phyloP scores from a whole-genome alignment of 768 basidiomycete species.

The Psilocybe tampanensis region DNA sequence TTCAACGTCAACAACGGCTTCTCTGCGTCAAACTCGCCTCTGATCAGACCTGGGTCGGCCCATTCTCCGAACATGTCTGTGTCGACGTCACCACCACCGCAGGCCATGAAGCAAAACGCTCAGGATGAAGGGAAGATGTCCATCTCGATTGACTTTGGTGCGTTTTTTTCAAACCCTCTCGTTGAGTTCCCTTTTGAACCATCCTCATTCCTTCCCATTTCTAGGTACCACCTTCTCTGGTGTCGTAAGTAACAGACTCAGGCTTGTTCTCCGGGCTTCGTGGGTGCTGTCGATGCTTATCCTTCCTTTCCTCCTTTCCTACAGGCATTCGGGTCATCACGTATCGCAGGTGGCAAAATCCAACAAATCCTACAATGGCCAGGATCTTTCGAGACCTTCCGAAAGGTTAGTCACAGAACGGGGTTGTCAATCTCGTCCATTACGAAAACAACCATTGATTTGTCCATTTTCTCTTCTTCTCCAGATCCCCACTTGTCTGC shows the following conservation, averaged over 20 bases:
- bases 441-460: constrained; percentile 1
- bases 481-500: constrained; percentile 79
- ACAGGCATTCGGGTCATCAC: constrained; percentile 85
- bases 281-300: background rate
- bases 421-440: background rate
- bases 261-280: background rate
- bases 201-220: constrained; percentile 7
- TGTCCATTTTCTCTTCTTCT: too few species aligned
- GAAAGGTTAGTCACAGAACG: constrained; percentile 60
- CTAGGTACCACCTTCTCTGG: constrained; percentile 87
- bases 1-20: constrained; percentile 25
- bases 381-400: constrained; percentile 82
- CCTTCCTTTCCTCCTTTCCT: constrained; percentile 10
- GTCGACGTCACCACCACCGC: constrained; percentile 22
- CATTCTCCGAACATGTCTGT: constrained; percentile 27
- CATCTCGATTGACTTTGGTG: constrained; percentile 83
- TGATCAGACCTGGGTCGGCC: constrained; percentile 34
- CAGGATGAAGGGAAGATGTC: constrained; percentile 79
- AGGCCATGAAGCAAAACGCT: constrained; percentile 20
- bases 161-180: background rate
- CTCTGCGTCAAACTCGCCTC: constrained; percentile 26
- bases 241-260: constrained; percentile 64
- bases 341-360: constrained; percentile 75
- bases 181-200: background rate
- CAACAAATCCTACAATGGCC: constrained; percentile 90